A percentile compares a stretch with the other conserved stretches of the same genome.
phyloP scores from a whole-genome alignment of 2,329 filamentous ascomycete genomes.

The Knufia fluminis region DNA sequence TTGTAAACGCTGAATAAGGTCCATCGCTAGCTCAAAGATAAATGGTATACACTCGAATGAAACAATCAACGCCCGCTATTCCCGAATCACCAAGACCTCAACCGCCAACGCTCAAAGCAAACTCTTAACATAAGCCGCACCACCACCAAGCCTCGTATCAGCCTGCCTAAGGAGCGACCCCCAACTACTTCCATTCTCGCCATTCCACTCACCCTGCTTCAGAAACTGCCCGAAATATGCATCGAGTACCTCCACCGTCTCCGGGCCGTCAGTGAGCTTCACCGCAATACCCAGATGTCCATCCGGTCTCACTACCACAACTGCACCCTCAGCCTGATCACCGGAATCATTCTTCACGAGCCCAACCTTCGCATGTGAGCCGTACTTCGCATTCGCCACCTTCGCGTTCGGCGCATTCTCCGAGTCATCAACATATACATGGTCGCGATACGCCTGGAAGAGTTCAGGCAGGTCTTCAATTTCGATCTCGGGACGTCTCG shows the following conservation, averaged over 20 bases:
- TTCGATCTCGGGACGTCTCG: constrained; percentile 59
- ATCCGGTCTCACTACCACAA: constrained; percentile 78
- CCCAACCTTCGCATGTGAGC: constrained; percentile 82
- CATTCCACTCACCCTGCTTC: constrained; percentile 43
- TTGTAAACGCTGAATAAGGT: too few relatives aligned
- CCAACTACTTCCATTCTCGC: neutral
- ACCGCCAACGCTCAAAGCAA: too few relatives aligned
- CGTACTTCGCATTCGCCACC: constrained; percentile 59
- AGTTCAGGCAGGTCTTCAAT: constrained; percentile 62
- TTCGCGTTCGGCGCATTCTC: constrained; percentile 61
- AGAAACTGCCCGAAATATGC: constrained; percentile 69
- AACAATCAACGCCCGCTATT: too few relatives aligned
- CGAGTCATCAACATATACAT: constrained; percentile 83
- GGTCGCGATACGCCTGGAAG: constrained; percentile 66
- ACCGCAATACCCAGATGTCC: constrained; percentile 76
- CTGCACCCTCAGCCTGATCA: constrained; percentile 46
- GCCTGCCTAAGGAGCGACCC: neutral
- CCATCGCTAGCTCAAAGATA: too few relatives aligned
- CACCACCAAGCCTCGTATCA: neutral
- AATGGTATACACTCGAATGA: too few relatives aligned
- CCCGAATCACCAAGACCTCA: too few relatives aligned
- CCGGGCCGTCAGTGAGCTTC: constrained; percentile 61
- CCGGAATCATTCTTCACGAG: constrained; percentile 38
- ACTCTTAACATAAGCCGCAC: neutral
- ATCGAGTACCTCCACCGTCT: constrained; percentile 73